Evolutionary conservation across 2,329 filamentous ascomycete species (phyloP), one percentile per base, ranked within the genome.

Genomic region (Sporothrix brunneoviolacea): DNA sequence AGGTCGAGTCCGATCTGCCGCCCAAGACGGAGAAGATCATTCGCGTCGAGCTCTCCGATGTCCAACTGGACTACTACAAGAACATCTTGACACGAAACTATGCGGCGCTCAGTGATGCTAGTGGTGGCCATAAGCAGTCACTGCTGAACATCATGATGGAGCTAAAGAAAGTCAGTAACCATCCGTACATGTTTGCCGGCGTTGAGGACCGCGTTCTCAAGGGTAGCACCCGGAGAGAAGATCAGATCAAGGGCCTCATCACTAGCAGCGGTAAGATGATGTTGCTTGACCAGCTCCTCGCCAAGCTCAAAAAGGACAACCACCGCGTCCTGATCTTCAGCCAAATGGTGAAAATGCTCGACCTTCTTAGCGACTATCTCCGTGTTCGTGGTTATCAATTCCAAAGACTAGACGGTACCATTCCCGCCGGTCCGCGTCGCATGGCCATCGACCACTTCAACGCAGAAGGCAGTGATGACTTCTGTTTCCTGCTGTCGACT

Each of bases 261-360:
- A 91, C 91, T 4, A 95, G 90, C 64, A 98, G 93, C 69, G 94
- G 94, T 59, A 98, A 98, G 71, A 96, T 98, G 93, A 97, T 97
- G 90, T 76, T 98, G 43, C 80, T 98, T 8, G 93, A 98, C 61
- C 89, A 91, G 64, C 82, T 98, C n/a, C 77, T 98, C 10, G 86
- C 86, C 6, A 98, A 98, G 69, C 72, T 98, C 58, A 95, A 86
- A 66, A 88, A 85, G 59, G 93, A 98, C 62, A 89, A 88, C 42
- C 93, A 98, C 68, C 88, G 93, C 49, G 94, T 98, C 12, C 72
- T 98, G 56, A 97, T 98, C 57, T 98, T 98, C 74, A 97, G 91
- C 65, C 93, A 98, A 65, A 98, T 98, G 93, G 94, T 98, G 32
- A 94, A 89, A 64, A 97, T 98, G 87, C 79, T 98, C 19, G 91